Conservation (phyloP, 352 stramenopile species). For the Pythium brachiatum region DNA sequence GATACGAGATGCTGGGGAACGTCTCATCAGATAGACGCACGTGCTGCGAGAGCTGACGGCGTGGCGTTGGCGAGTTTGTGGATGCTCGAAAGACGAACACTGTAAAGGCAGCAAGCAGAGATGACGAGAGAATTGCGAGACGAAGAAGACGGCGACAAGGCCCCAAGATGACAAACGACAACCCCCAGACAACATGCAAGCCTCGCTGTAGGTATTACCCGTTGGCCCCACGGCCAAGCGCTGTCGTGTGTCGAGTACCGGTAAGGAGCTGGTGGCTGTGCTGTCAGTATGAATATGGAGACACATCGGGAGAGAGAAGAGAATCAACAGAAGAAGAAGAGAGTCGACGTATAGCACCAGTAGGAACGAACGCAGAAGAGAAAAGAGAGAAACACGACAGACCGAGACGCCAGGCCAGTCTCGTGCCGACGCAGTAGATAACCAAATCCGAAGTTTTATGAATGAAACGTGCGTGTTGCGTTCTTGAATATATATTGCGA, state of each 20-base stretch:
- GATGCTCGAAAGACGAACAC: too few species aligned
- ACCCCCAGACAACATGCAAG: not conserved
- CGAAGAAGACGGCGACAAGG: not conserved
- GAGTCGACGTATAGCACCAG: not conserved
- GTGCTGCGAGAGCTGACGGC: not conserved
- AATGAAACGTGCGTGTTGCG: not conserved
- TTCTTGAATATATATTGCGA: constrained; percentile 1
- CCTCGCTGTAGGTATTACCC: not conserved
- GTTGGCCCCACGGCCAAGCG: not conserved
- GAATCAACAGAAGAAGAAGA: too few species aligned
- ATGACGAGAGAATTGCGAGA: not conserved
- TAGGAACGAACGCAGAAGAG: not conserved
- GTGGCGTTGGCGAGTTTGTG: not conserved
- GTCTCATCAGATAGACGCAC: not conserved
- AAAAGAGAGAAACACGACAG: not conserved
- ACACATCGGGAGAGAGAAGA: not conserved
- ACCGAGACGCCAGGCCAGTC: not conserved
- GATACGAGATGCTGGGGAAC: not conserved
- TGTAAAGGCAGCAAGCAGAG: not conserved
- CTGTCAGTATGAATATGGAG: not conserved
- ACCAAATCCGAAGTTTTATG: constrained; percentile 1
- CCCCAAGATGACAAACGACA: not conserved
- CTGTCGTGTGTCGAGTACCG: not conserved
- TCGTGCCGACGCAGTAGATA: not conserved
- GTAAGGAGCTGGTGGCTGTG: not conserved